Evolutionary conservation across 2,329 filamentous ascomycete species (phyloP).

Genomic region (Periconia sp.): DNA sequence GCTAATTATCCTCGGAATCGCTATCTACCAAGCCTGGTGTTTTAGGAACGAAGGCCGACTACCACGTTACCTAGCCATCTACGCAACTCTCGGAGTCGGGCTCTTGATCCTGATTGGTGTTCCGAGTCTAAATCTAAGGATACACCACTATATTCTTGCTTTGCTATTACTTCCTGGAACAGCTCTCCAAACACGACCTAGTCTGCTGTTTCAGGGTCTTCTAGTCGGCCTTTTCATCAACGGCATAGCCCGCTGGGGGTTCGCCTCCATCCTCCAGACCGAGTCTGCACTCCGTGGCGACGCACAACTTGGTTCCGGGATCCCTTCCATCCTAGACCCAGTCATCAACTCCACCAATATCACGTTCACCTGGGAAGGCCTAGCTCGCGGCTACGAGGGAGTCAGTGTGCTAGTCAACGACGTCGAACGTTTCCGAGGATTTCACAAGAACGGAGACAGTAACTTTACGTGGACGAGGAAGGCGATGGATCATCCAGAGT

Average conservation of each 20-base stretch:
- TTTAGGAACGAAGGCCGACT: conserved; percentile 55
- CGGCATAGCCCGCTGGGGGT: conserved; percentile 91
- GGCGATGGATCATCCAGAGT: conserved; percentile 32
- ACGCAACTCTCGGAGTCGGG: conserved; percentile 78
- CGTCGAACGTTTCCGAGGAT: conserved; percentile 79
- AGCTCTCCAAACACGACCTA: conserved; percentile 82
- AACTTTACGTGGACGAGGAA: conserved; percentile 66
- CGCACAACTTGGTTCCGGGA: conserved; percentile 59
- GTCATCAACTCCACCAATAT: conserved; percentile 53
- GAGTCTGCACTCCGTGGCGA: conserved; percentile 68
- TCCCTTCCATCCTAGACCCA: conserved; percentile 55
- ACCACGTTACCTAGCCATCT: conserved; percentile 77
- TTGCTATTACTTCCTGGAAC: conserved; percentile 91
- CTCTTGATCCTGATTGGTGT: conserved; percentile 76
- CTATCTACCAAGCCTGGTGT: conserved; percentile 40
- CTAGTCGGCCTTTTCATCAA: conserved; percentile 92
- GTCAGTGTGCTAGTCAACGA: conserved; percentile 85
- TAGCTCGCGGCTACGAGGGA: conserved; percentile 67
- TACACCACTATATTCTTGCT: conserved; percentile 89
- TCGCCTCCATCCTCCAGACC: conserved; percentile 86
- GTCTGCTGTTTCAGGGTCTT: conserved; percentile 87
- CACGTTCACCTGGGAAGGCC: conserved; percentile 52
- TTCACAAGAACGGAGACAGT: conserved; percentile 60
- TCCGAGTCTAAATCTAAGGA: conserved; percentile 84
- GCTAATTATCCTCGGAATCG: conserved; percentile 30